A percentile compares a stretch with the other conserved stretches of the same genome.
Conservation (phyloP, 306 rosid genomes). For the Ormosia semicastrata region DNA sequence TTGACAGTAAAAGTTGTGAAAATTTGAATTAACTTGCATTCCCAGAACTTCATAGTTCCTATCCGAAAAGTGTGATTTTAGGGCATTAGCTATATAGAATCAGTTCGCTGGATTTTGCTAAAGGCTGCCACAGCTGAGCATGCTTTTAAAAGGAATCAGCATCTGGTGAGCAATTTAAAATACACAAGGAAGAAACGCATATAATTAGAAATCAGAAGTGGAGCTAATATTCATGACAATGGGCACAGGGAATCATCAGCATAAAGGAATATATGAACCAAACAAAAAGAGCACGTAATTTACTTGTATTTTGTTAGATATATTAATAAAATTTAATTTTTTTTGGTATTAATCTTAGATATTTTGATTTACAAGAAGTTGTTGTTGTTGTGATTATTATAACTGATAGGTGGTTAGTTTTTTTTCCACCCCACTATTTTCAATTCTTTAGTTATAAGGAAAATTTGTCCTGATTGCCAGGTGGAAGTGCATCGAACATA, state of each 20-base stretch:
- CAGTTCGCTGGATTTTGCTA: slow-evolving; percentile 34
- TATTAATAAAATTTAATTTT: not conserved
- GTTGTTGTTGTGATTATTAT: too few species aligned
- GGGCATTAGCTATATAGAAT: slow-evolving; percentile 33
- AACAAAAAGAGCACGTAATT: not conserved
- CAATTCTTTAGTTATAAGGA: not conserved
- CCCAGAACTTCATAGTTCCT: slow-evolving; percentile 24
- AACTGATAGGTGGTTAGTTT: too few species aligned
- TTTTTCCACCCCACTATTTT: not conserved
- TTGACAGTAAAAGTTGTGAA: not conserved
- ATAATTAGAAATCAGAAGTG: slow-evolving; percentile 20
- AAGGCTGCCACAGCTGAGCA: slow-evolving; percentile 65
- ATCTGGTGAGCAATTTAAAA: slow-evolving; percentile 29
- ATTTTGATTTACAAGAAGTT: not conserved
- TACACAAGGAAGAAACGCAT: not conserved
- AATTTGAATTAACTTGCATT: slow-evolving; percentile 9
- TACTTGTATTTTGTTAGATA: not conserved
- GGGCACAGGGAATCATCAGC: slow-evolving; percentile 10
- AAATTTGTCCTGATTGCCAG: not conserved
- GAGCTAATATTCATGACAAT: slow-evolving; percentile 19
- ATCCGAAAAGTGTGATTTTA: slow-evolving; percentile 25
- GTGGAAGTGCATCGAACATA: not conserved
- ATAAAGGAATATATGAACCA: not conserved
- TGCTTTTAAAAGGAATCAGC: slow-evolving; percentile 53
- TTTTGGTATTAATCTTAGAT: too few species aligned